Conservation (phyloP, 257 asterid genomes). For the Ligustrum vulgare region DNA sequence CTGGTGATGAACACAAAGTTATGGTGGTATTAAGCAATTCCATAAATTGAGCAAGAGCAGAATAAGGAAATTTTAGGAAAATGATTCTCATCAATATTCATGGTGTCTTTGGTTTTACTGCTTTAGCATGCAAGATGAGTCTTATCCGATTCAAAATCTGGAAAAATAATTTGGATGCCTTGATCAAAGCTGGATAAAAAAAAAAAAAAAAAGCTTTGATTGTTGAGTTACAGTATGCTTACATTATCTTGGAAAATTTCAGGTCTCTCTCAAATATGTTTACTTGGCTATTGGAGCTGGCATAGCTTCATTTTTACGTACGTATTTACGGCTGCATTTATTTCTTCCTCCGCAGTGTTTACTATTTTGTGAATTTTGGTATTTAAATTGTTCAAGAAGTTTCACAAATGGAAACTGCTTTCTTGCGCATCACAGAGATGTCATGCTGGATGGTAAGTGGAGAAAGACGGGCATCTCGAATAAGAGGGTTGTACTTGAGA, state of each 20-base stretch:
- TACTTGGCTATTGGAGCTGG: conserved; percentile 41
- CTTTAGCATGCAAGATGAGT: too few relatives aligned
- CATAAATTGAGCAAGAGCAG: too few relatives aligned
- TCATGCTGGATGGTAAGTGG: conserved; percentile 61
- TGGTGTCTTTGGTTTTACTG: too few relatives aligned
- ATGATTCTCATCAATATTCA: too few relatives aligned
- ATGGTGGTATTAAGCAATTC: too few relatives aligned
- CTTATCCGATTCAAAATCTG: too few relatives aligned
- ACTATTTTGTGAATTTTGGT: not conserved
- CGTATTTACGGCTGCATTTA: conserved; percentile 10
- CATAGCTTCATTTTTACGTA: conserved; percentile 45
- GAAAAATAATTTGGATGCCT: too few relatives aligned
- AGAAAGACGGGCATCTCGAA: conserved; percentile 55
- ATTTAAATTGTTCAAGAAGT: not conserved
- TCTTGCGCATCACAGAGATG: conserved; percentile 37
- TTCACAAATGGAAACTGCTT: not conserved
- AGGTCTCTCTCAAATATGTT: conserved; percentile 43
- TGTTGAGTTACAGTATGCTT: too few relatives aligned
- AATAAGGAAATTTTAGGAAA: too few relatives aligned
- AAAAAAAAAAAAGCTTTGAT: too few relatives aligned
- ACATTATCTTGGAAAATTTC: conserved; percentile 14
- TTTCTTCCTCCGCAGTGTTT: not conserved
- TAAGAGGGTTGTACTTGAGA: conserved; percentile 51
- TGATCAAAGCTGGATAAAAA: too few relatives aligned
- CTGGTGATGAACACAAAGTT: not conserved